Evolutionary conservation across 257 asterid genomes (phyloP).

Genomic region (Pogostemon cablin): DNA sequence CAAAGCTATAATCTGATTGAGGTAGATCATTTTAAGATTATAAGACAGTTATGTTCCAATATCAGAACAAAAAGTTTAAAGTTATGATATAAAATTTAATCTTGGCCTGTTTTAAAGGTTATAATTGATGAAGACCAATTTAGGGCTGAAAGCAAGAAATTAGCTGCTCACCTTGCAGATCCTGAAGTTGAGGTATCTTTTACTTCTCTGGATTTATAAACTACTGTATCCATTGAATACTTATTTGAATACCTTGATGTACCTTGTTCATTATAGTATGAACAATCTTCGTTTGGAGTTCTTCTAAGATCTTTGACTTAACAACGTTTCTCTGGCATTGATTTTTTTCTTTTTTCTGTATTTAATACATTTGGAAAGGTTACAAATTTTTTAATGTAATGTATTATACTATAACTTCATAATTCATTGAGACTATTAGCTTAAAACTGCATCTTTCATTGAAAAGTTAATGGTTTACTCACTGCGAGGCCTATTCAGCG

Average conservation of each 20-base stretch:
- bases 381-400: neutral
- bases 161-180: conserved; percentile 95
- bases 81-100: conserved; percentile 16
- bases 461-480: conserved; percentile 4
- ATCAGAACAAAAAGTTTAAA: conserved; percentile 5
- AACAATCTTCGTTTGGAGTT: conserved; percentile 8
- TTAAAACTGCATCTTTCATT: neutral
- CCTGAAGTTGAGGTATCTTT: conserved; percentile 92
- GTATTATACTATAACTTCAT: conserved; percentile 23
- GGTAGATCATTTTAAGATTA: conserved; percentile 46
- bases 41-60: conserved; percentile 18
- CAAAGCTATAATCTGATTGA: conserved; percentile 81
- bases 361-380: neutral
- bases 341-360: conserved; percentile 8
- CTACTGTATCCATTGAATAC: neutral
- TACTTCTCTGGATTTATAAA: conserved; percentile 29
- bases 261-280: conserved; percentile 4
- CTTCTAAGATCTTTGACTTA: conserved; percentile 19
- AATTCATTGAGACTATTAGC: neutral
- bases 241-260: conserved; percentile 28
- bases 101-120: conserved; percentile 53
- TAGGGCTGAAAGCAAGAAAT: conserved; percentile 81
- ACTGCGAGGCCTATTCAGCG: neutral
- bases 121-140: conserved; percentile 86
- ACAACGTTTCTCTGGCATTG: neutral